phyloP scores from a whole-genome alignment of 1,139 yeast species.

The Debaryomycetaceae sp. region DNA sequence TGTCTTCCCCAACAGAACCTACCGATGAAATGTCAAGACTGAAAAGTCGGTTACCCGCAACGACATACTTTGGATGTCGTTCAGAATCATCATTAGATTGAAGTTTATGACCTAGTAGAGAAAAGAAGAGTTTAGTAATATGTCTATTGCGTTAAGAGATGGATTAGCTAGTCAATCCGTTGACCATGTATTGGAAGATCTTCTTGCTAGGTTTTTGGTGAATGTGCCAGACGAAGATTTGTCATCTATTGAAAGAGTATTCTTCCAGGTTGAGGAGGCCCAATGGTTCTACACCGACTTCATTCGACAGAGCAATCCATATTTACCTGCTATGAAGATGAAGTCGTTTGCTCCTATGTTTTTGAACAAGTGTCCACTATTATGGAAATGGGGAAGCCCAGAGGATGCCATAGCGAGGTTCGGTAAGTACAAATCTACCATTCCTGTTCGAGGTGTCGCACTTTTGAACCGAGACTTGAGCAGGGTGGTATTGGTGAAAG shows the following conservation, averaged over 20 bases:
- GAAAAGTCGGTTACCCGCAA: background rate
- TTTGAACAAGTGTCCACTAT: conserved; percentile 75
- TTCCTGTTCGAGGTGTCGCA: conserved; percentile 97
- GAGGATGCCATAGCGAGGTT: conserved; percentile 71
- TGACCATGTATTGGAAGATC: conserved; percentile 79
- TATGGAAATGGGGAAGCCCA: conserved; percentile 85
- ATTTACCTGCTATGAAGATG: conserved; percentile 75
- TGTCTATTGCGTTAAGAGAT: conserved; percentile 56
- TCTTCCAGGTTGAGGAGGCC: conserved; percentile 96
- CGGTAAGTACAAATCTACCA: conserved; percentile 79
- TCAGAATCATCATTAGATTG: background rate
- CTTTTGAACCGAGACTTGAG: conserved; percentile 69
- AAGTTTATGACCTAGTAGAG: background rate
- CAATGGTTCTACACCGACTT: conserved; percentile 97
- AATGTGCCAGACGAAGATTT: conserved; percentile 92
- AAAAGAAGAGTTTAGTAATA: conserved; percentile 11
- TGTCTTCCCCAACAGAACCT: background rate
- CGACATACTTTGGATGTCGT: background rate
- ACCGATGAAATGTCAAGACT: background rate
- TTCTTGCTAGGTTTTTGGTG: conserved; percentile 82
- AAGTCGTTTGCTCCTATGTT: conserved; percentile 72
- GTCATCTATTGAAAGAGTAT: conserved; percentile 78
- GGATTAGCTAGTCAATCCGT: conserved; percentile 58
- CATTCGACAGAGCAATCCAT: conserved; percentile 67
- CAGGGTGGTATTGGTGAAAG: conserved; percentile 77